Evolutionary conservation across 345 rosid species (phyloP).

Genomic region (Citrus cavaleriei): DNA sequence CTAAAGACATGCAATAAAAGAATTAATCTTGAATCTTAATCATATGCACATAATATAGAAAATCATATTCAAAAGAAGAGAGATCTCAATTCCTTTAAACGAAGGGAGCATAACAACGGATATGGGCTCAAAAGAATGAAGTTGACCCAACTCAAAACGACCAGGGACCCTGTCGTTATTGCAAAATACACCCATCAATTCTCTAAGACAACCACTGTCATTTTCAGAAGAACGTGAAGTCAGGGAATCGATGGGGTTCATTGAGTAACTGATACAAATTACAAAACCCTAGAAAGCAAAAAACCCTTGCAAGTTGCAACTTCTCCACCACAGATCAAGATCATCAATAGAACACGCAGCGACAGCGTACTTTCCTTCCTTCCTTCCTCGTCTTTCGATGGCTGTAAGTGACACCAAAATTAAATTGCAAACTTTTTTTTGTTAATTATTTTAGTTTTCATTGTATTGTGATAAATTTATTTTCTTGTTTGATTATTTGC

Average conservation of each 20-base stretch:
- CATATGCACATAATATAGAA: no score
- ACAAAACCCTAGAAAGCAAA: not conserved
- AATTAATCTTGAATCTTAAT: no score
- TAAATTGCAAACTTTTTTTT: no score
- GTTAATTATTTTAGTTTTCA: no score
- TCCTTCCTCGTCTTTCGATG: slow-evolving; percentile 9
- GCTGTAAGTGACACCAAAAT: slow-evolving; percentile 22
- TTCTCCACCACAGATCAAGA: not conserved
- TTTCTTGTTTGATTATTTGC: not conserved
- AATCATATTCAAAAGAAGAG: not conserved
- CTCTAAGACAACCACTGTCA: fast-evolving
- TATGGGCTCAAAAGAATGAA: not conserved
- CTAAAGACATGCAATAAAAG: not conserved
- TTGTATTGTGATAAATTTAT: not conserved
- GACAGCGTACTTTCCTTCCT: not conserved
- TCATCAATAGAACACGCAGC: no score
- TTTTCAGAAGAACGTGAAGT: not conserved
- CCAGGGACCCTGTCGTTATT: fast-evolving
- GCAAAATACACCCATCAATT: not conserved
- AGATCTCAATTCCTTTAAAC: not conserved
- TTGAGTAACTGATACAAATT: not conserved
- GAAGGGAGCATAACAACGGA: not conserved
- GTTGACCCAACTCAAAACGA: not conserved
- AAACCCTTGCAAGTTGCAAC: no score
- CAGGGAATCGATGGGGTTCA: fast-evolving